These are phyloP conservation scores for Papiliotrema fonsecae DNA, from an alignment of 1,284 basidiomycete genomes.

Conservation along the genomic window DNA sequence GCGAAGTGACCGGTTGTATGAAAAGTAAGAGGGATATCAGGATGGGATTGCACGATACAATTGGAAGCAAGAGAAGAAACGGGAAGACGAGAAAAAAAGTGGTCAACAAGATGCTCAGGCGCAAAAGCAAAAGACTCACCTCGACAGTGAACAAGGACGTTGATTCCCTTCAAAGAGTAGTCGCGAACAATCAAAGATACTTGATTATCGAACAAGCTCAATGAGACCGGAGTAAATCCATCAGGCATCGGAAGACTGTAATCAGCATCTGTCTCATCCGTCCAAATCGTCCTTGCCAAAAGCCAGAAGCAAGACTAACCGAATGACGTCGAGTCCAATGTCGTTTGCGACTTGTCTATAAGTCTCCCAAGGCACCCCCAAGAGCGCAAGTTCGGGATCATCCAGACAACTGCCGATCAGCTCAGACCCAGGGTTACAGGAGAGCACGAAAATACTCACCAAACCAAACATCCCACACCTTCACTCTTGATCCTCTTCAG, in stretches of 20 bases:
- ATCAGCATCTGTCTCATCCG: conserved; percentile 1
- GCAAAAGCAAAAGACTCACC: conserved; percentile 52
- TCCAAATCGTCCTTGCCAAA: too few relatives aligned
- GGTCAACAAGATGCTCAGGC: too few relatives aligned
- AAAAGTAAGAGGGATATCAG: too few relatives aligned
- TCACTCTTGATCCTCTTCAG: conserved; percentile 68
- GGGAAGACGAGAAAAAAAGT: too few relatives aligned
- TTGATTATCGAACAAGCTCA: conserved; percentile 62
- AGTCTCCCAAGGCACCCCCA: conserved; percentile 77
- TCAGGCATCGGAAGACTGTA: conserved; percentile 74
- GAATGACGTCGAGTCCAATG: conserved; percentile 70
- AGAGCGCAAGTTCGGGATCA: conserved; percentile 73
- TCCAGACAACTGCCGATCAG: conserved; percentile 65
- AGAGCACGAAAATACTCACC: conserved; percentile 53
- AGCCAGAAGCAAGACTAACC: conserved; percentile 39
- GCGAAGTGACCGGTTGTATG: too few relatives aligned
- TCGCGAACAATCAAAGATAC: conserved; percentile 64
- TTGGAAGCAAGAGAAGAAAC: not conserved
- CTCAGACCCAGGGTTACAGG: not conserved
- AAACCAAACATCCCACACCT: conserved; percentile 76
- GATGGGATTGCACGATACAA: not conserved
- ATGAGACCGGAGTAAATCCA: conserved; percentile 72
- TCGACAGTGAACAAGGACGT: conserved; percentile 84
- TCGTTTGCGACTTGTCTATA: conserved; percentile 63
- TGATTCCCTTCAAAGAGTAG: conserved; percentile 70